Conservation (phyloP, 75 land plant genomes). For the Selaginella moellendorffii region DNA sequence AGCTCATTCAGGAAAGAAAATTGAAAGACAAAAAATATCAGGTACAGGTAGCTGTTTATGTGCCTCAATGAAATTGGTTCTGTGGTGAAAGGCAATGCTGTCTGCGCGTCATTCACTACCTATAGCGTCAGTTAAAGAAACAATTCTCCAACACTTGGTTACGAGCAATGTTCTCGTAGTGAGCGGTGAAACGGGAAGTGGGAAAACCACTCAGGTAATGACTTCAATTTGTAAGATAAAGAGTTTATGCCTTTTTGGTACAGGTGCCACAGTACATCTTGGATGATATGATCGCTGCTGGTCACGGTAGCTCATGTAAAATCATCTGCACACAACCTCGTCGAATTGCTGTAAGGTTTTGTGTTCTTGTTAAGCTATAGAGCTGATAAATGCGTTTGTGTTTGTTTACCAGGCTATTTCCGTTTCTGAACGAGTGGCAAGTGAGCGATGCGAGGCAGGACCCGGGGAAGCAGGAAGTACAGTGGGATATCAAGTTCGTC, state of each 20-base stretch:
- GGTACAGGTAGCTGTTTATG: constrained; percentile 25
- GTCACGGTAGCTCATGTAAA: constrained; percentile 57
- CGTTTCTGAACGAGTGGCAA: constrained; percentile 85
- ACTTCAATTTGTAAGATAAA: not conserved
- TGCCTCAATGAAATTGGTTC: not conserved
- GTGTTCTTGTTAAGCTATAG: not conserved
- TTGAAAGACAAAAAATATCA: constrained; percentile 34
- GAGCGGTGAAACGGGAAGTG: constrained; percentile 86
- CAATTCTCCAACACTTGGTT: constrained; percentile 39
- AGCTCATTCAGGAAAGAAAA: constrained; percentile 26
- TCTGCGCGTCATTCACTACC: constrained; percentile 57
- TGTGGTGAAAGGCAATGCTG: constrained; percentile 45
- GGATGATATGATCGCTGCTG: constrained; percentile 69
- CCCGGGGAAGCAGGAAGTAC: constrained; percentile 62
- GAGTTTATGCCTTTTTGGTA: constrained; percentile 1
- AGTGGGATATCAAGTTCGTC: constrained; percentile 97
- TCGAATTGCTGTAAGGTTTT: constrained; percentile 56
- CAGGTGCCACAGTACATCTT: constrained; percentile 35
- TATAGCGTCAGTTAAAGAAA: constrained; percentile 41
- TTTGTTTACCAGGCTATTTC: constrained; percentile 50
- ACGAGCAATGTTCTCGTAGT: constrained; percentile 66
- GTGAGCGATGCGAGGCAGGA: constrained; percentile 68
- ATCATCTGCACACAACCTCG: constrained; percentile 92
- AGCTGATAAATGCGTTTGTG: not conserved
- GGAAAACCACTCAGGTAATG: constrained; percentile 90